A percentile compares a stretch with the other conserved stretches of the same genome.
Conservation (phyloP, 139 green algal genomes). For the Chlamydomonas asymmetrica region DNA sequence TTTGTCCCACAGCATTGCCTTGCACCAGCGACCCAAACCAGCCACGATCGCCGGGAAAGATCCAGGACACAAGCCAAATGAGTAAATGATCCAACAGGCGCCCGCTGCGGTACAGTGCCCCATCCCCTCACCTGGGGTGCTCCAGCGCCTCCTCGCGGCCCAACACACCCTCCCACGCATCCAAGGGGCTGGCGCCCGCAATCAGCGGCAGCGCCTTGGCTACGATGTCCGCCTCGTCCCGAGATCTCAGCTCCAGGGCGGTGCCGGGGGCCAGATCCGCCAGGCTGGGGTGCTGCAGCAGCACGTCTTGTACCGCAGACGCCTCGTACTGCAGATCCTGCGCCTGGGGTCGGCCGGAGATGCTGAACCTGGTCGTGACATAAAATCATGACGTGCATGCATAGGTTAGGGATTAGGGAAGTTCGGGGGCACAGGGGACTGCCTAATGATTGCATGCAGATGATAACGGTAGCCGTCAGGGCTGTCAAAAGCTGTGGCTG, state of each 20-base stretch:
- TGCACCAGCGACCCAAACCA: no score
- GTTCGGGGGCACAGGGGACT: no score
- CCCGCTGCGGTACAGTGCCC: no score
- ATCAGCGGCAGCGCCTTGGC: constrained; percentile 45
- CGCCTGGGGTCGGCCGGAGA: constrained; percentile 19
- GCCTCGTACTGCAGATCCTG: constrained; percentile 27
- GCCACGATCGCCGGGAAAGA: no score
- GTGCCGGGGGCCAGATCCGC: constrained; percentile 4
- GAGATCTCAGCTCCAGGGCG: constrained; percentile 14
- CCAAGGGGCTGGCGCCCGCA: constrained; percentile 17
- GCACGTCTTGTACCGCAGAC: constrained; percentile 31
- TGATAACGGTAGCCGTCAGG: no score
- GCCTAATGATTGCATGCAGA: no score
- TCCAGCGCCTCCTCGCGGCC: constrained; percentile 21
- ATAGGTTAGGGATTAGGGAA: no score
- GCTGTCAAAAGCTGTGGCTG: no score
- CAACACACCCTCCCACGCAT: constrained; percentile 37
- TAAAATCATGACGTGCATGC: background rate
- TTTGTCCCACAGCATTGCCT: no score
- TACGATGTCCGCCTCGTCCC: constrained; percentile 31
- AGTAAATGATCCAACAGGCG: no score
- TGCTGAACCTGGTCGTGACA: constrained; percentile 20
- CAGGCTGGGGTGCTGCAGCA: constrained; percentile 33
- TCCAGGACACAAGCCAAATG: no score
- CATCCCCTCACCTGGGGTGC: constrained; percentile 23